phyloP scores from a whole-genome alignment of 78 protist genomes.

The Emiliania huxleyi region DNA sequence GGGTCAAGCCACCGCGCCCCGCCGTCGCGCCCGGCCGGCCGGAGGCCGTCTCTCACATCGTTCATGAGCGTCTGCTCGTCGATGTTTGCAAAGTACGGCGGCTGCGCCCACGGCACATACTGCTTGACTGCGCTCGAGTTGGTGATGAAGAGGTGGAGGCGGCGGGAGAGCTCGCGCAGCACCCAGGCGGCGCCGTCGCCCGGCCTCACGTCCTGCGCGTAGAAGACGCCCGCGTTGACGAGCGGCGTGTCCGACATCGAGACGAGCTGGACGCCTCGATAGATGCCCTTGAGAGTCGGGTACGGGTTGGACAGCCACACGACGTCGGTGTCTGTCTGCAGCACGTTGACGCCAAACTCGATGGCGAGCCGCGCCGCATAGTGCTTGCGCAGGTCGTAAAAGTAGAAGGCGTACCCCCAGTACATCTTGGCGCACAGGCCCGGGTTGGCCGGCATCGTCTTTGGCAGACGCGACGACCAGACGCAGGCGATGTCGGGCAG shows the following conservation, averaged over 20 bases:
- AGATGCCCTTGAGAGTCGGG: neutral
- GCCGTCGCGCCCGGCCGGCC: neutral
- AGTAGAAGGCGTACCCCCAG: neutral
- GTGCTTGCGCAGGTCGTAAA: neutral
- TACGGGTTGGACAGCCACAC: neutral
- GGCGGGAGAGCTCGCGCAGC: neutral
- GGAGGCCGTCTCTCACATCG: neutral
- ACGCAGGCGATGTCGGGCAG: neutral
- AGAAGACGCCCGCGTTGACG: constrained; percentile 2
- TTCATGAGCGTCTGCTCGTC: constrained; percentile 16
- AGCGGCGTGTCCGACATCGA: neutral
- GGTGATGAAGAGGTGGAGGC: neutral
- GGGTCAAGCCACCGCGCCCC: neutral
- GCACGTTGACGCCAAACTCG: neutral
- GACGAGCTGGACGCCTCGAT: neutral
- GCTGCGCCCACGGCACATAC: neutral
- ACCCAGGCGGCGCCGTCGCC: neutral
- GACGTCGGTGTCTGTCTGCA: neutral
- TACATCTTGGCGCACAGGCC: neutral
- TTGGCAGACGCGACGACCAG: neutral
- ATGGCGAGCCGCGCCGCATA: neutral
- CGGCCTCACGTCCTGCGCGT: neutral
- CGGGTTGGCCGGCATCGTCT: neutral
- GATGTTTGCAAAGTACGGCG: neutral
- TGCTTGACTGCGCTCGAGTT: neutral